These are phyloP conservation scores for Colletotrichum sp. DNA, from an alignment of 2,329 filamentous ascomycete genomes.

Conservation along the genomic window DNA sequence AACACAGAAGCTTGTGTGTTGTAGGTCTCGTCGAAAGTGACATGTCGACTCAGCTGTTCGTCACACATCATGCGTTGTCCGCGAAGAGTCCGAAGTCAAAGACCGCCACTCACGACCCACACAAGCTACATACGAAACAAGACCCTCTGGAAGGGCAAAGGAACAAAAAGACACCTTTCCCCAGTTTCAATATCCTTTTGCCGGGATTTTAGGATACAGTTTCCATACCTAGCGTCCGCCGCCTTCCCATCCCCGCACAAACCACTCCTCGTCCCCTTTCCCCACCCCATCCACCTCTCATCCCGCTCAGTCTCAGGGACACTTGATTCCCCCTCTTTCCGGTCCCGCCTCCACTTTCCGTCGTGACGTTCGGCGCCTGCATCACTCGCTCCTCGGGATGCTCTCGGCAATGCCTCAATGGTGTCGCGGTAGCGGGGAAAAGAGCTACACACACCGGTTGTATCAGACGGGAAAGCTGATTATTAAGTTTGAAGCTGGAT, in stretches of 20 bases:
- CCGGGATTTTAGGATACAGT: background rate
- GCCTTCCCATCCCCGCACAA: background rate
- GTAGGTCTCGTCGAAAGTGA: background rate
- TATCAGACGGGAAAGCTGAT: background rate
- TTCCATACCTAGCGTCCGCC: background rate
- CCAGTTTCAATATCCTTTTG: background rate
- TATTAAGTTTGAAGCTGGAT: background rate
- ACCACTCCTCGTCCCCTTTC: background rate
- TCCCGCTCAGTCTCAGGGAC: background rate
- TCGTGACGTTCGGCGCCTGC: background rate
- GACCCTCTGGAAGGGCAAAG: background rate
- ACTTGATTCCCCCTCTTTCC: background rate
- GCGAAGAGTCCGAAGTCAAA: background rate
- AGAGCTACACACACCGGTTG: background rate
- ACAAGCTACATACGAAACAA: background rate
- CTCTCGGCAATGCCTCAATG: conserved; percentile 1
- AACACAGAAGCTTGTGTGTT: background rate
- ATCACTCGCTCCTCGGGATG: background rate
- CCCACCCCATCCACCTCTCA: conserved; percentile 6
- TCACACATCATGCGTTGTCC: background rate
- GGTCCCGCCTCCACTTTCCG: conserved; percentile 21
- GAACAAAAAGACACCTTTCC: background rate
- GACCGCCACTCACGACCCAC: background rate
- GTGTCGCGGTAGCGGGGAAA: background rate
- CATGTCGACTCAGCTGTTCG: background rate